Evolutionary conservation across 2,329 filamentous ascomycete genomes (phyloP).

Genomic region (Diplodia intermedia): DNA sequence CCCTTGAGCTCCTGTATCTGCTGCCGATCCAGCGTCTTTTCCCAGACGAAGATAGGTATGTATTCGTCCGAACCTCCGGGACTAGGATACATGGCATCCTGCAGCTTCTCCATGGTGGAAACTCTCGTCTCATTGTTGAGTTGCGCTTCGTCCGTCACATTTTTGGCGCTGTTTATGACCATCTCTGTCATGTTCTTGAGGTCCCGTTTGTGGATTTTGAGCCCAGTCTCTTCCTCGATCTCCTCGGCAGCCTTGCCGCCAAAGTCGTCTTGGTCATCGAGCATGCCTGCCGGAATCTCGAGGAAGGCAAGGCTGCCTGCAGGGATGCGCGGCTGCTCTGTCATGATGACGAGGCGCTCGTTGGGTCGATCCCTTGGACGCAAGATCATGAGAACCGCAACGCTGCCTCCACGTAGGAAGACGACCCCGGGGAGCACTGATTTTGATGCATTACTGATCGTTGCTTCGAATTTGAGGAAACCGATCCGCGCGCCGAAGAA

Average conservation of each 20-base stretch:
- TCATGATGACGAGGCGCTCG: neutral
- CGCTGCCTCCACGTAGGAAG: neutral
- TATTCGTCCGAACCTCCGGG: neutral
- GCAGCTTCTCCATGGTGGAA: neutral
- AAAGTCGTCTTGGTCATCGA: too few species aligned
- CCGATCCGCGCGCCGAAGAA: neutral
- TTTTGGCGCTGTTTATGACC: accelerated
- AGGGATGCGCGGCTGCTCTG: neutral
- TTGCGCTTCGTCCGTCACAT: neutral
- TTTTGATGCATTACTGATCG: neutral
- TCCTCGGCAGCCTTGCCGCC: neutral
- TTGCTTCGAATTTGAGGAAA: neutral
- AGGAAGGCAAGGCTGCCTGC: neutral
- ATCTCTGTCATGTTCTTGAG: neutral
- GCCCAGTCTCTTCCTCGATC: neutral
- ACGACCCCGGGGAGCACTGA: neutral
- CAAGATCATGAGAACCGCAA: neutral
- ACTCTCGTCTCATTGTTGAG: too few species aligned
- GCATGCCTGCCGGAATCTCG: neutral
- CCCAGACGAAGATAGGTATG: neutral
- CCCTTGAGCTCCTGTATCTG: neutral
- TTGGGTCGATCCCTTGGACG: neutral
- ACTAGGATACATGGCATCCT: neutral
- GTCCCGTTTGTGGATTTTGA: neutral
- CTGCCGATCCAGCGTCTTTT: neutral